Evolutionary conservation across 2,329 filamentous ascomycete species (phyloP).

Genomic region (Neofusicoccum cordaticola): DNA sequence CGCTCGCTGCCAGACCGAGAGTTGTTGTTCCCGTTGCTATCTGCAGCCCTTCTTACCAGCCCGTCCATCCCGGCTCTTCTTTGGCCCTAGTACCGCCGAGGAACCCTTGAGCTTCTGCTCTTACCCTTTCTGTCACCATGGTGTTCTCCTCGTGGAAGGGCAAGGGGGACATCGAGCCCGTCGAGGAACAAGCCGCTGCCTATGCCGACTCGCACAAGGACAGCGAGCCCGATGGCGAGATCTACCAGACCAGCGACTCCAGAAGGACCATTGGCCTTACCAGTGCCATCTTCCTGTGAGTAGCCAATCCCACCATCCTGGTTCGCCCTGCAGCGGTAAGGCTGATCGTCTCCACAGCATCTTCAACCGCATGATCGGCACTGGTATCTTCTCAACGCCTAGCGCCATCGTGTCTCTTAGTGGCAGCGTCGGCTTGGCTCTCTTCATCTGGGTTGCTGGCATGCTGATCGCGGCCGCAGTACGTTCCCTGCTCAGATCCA

Average conservation of each 20-base stretch:
- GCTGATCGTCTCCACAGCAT: slow-evolving; percentile 36
- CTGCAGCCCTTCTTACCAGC: background rate
- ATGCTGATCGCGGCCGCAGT: slow-evolving; percentile 60
- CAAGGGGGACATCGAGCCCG: slow-evolving; percentile 2
- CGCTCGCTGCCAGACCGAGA: background rate
- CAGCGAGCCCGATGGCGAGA: slow-evolving; percentile 14
- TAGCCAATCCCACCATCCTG: background rate
- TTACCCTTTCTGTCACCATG: slow-evolving; percentile 11
- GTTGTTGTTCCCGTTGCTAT: background rate
- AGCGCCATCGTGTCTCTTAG: slow-evolving; percentile 55
- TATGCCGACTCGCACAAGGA: slow-evolving; percentile 8
- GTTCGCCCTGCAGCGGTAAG: background rate
- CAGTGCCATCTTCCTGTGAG: slow-evolving; percentile 18
- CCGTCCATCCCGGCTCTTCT: background rate
- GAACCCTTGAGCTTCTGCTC: background rate
- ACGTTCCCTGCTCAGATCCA: too few species aligned
- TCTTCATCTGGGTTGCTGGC: slow-evolving; percentile 63
- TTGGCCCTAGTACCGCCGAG: background rate
- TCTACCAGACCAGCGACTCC: slow-evolving; percentile 18
- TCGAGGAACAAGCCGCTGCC: background rate
- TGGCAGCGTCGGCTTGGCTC: slow-evolving; percentile 60
- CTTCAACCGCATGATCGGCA: slow-evolving; percentile 65
- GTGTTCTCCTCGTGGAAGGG: slow-evolving; percentile 1
- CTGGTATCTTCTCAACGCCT: slow-evolving; percentile 65
- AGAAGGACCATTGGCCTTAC: slow-evolving; percentile 17